Conservation (phyloP, 75 land plant species). For the Selaginella moellendorffii region DNA sequence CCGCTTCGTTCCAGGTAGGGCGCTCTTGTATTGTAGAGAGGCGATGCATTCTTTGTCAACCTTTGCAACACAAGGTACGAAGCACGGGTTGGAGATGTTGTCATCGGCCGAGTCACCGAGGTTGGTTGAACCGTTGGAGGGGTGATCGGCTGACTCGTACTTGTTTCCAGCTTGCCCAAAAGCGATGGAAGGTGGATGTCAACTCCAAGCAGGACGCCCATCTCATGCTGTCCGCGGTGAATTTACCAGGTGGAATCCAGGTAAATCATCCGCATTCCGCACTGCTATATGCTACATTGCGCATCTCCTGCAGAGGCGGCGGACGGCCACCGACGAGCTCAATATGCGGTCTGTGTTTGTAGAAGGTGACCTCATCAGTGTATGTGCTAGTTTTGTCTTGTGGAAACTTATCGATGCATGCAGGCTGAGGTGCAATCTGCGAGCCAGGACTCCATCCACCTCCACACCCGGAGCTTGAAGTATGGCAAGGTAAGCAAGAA, state of each 20-base stretch:
- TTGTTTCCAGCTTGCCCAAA: slow-evolving; percentile 42
- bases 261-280: slow-evolving; percentile 16
- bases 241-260: slow-evolving; percentile 95
- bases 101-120: slow-evolving; percentile 86
- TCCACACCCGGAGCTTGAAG: slow-evolving; percentile 90
- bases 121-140: slow-evolving; percentile 30
- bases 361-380: slow-evolving; percentile 86
- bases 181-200: slow-evolving; percentile 86
- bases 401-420: slow-evolving; percentile 1
- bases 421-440: slow-evolving; percentile 95
- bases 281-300: too few relatives aligned
- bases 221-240: slow-evolving; percentile 95
- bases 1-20: slow-evolving; percentile 55
- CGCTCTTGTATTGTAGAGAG: neutral
- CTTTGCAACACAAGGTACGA: slow-evolving; percentile 49
- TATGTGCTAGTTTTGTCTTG: slow-evolving; percentile 26
- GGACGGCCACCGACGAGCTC: slow-evolving; percentile 84
- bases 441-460: slow-evolving; percentile 76
- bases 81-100: slow-evolving; percentile 83
- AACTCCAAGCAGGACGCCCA: slow-evolving; percentile 73
- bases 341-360: slow-evolving; percentile 77
- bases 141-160: neutral
- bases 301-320: slow-evolving; percentile 58
- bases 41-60: too few relatives aligned
- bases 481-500: slow-evolving; percentile 68